phyloP scores from a whole-genome alignment of 352 stramenopile species.

The Globisporangium paroecandrum region DNA sequence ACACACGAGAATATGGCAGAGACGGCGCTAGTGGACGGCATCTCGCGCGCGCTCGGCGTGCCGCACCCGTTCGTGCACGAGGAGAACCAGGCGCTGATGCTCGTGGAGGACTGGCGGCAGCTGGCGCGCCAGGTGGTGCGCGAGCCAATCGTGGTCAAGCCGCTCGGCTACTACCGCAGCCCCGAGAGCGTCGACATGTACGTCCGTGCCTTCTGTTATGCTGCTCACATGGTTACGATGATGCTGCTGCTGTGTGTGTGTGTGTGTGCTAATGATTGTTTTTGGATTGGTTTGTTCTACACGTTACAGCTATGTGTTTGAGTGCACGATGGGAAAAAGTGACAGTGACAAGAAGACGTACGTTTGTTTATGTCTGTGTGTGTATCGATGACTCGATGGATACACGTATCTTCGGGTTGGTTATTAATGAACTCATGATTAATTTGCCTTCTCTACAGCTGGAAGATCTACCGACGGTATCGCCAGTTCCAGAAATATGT shows the following conservation, averaged over 20 bases:
- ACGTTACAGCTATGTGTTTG: slow-evolving; percentile 71
- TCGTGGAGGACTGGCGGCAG: slow-evolving; percentile 61
- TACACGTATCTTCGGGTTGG: background rate
- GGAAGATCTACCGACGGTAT: slow-evolving; percentile 86
- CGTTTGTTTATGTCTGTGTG: slow-evolving; percentile 2
- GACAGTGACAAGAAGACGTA: slow-evolving; percentile 43
- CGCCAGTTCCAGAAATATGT: slow-evolving; percentile 80
- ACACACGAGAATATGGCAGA: background rate
- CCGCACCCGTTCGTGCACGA: slow-evolving; percentile 63
- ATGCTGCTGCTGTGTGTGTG: background rate
- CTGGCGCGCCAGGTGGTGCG: slow-evolving; percentile 49
- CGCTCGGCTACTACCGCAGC: slow-evolving; percentile 77
- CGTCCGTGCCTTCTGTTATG: slow-evolving; percentile 13
- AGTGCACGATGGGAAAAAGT: slow-evolving; percentile 44
- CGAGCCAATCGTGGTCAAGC: slow-evolving; percentile 46
- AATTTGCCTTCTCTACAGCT: slow-evolving; percentile 23
- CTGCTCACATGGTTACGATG: no score
- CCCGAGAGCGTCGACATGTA: slow-evolving; percentile 81
- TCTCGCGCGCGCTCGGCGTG: slow-evolving; percentile 54
- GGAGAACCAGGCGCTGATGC: slow-evolving; percentile 53
- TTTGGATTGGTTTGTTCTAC: slow-evolving; percentile 8
- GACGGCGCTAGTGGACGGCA: slow-evolving; percentile 38
- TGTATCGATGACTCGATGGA: background rate
- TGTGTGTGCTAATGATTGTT: background rate
- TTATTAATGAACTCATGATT: background rate